These are phyloP conservation scores for Atalantia buxifolia DNA, from an alignment of 345 rosid genomes.

Conservation along the genomic window DNA sequence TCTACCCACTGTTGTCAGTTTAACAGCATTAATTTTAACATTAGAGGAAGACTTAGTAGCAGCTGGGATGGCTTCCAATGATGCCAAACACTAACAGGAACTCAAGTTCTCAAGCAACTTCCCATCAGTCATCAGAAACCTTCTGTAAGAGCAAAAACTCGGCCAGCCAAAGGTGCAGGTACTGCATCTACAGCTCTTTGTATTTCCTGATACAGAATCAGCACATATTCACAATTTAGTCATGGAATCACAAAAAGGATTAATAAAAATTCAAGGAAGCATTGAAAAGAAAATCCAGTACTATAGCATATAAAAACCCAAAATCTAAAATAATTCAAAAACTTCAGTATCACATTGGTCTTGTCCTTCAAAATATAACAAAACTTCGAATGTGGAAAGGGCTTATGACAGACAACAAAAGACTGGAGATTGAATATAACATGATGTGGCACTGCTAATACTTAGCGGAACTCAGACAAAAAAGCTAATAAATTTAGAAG, in stretches of 20 bases:
- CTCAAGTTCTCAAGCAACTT: constrained; percentile 2
- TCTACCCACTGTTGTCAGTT: neutral
- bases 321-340: neutral
- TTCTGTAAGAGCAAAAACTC: constrained; percentile 76
- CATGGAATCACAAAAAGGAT: neutral
- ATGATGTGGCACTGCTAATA: neutral
- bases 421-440: neutral
- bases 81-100: neutral
- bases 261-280: neutral
- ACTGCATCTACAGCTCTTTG: constrained; percentile 61
- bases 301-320: neutral
- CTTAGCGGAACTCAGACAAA: neutral
- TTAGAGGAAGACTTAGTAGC: neutral
- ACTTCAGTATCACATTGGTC: neutral
- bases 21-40: neutral
- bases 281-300: neutral
- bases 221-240: neutral
- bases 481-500: neutral
- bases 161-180: constrained; percentile 60
- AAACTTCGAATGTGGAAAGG: neutral
- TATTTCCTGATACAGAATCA: constrained; percentile 52
- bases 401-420: neutral
- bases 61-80: neutral
- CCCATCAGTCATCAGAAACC: constrained; percentile 53
- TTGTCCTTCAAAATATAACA: neutral